Base-by-base conservation (phyloP, 2,329 filamentous ascomycete species). In the Nemania sp. region DNA sequence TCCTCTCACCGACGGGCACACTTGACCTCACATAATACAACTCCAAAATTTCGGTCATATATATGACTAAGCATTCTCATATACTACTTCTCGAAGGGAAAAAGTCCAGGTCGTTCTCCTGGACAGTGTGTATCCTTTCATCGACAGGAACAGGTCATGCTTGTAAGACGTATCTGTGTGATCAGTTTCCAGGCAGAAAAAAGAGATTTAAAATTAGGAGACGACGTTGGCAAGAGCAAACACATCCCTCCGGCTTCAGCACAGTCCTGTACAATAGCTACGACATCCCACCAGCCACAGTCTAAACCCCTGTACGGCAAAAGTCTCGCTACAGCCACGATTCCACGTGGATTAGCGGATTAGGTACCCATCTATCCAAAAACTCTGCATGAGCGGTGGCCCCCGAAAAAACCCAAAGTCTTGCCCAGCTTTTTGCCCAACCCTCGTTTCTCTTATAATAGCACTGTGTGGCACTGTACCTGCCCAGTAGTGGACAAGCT, bases 111-210 rank as follows among this genome's bases (percentile, higher is more conserved):
- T 59, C 52, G 29, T 45, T 53, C 22, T 13, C 43, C 32, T 52
- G 64, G 64, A 41, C 52, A 26, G 62, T 64, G 52, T 64, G 47
- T 64, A 64, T 64, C 60, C 45, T 43, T 51, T 27, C 52, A n/a
- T 45, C 47, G 45, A 51, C 47, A 58, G 58, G 27, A 54, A 64
- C 58, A 61, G 68, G 62, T 66, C 62, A 68, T 66, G 62, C 62
- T 68, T 54, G 52, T 70, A 68, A 49, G 52, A 66, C 58, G 45
- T 54, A 63, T 55, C 58, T 53, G 41, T 63, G 58, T 64, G 51
- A 66, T 70, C 54, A 55, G 66, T 61, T 51, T 55, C 32, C 58
- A 52, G 60, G 55, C 62, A 60, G 68, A 66, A 63, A 70, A 63
- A 56, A 62, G 62, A 54, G 57, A 67, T 26, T 63, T 49, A 65